Conservation (phyloP, 345 rosid genomes). For the Trapa incisa region DNA sequence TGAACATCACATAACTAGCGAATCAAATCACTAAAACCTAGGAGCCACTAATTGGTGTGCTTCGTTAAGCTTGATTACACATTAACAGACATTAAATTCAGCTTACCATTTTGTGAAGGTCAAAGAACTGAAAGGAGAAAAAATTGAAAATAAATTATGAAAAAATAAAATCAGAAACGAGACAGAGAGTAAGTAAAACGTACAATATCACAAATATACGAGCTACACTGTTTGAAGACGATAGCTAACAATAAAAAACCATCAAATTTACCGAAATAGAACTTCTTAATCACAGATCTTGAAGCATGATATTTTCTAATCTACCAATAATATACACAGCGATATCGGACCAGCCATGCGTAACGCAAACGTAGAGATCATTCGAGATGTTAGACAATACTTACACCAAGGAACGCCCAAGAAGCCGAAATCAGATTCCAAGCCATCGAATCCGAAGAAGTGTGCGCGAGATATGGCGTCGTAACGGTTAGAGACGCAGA, state of each 20-base stretch:
- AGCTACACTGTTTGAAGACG: not conserved
- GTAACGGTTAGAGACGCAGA: constrained; percentile 52
- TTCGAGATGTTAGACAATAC: constrained; percentile 13
- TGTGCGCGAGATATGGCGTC: constrained; percentile 61
- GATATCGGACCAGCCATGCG: not conserved
- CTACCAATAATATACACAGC: not conserved
- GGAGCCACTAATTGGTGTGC: not conserved
- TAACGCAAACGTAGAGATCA: not conserved
- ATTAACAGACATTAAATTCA: not conserved
- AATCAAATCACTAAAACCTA: not conserved
- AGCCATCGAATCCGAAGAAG: constrained; percentile 59
- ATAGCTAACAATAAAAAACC: not conserved
- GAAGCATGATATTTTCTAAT: not conserved
- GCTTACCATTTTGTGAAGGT: too few relatives aligned
- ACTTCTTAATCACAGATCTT: not conserved
- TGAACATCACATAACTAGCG: not conserved
- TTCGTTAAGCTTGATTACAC: not conserved
- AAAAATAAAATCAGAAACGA: not conserved
- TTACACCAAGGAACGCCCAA: constrained; percentile 99
- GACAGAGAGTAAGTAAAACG: not conserved
- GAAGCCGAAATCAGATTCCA: constrained; percentile 78
- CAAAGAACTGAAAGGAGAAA: not conserved
- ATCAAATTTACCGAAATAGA: not conserved
- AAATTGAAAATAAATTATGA: not conserved
- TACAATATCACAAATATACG: not conserved